Base-by-base conservation (phyloP, 2,329 filamentous ascomycete species). In the Ceratocystis albifundus region DNA sequence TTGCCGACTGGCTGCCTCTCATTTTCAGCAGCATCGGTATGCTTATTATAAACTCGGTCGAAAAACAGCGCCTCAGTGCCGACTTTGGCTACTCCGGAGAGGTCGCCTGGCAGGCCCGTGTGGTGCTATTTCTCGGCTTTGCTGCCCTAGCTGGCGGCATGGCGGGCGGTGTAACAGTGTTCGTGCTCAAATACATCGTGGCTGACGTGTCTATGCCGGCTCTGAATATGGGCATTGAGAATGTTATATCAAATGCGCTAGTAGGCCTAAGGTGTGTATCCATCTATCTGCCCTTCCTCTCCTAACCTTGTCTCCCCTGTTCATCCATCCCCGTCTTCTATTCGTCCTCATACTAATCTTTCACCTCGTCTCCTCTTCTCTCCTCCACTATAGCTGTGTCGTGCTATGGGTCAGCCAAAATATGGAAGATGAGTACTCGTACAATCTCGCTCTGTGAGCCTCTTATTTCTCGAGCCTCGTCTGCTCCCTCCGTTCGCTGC, bases 371-470 rank as follows among this genome's bases (percentile, higher is more conserved):
- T 41, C 36, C 3, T 15, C 36, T 41, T 41, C 36, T 30, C 53
- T 57, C 53, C 17, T 57, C 2, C 71, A 74, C 66, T 10, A 17
- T 70, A 84, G 83, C 75, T 82, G 82, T 25, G 84, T 86, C 61
- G 81, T 87, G 68, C 79, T 88, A 53, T 88, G 85, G 85, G 75
- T 88, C 66, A 85, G 82, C 75, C 85, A 88, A 78, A 88, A 88
- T 71, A 87, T 88, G 82, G 85, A 88, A 77, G 85, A 87, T 71
- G 85, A 88, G 75, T 88, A 87, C 71, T 81, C 84, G 61, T 88
- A 88, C 75, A 87, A 86, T 74, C 75, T 88, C 70, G 80, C 84
- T 68, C 77, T 88, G 69, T 86, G 74, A 76, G 66, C 25, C 61
- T 53, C 48, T 61, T 55, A 7, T 64, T 64, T 15, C 36, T 41